Conservation (phyloP, 257 asterid species). For the Agastache rugosa region DNA sequence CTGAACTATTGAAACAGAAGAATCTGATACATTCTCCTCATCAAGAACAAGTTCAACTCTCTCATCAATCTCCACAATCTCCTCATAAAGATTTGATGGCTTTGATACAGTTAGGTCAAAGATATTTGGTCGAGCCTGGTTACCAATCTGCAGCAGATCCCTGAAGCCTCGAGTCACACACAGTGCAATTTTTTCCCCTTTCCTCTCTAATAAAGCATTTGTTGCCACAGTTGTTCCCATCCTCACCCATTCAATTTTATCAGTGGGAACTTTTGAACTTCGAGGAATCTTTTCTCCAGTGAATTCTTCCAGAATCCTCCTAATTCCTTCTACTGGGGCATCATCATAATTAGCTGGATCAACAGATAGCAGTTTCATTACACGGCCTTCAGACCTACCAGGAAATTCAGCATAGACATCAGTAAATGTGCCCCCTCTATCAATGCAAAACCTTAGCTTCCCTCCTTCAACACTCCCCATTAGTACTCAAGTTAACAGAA, state of each 20-base stretch:
- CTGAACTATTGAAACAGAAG: slow-evolving; percentile 54
- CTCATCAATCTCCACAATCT: slow-evolving; percentile 92
- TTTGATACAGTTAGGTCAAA: slow-evolving; percentile 92
- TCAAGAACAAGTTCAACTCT: slow-evolving; percentile 81
- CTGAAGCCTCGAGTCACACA: slow-evolving; percentile 83
- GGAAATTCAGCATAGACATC: slow-evolving; percentile 98
- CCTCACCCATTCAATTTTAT: slow-evolving; percentile 95
- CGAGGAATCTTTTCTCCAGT: slow-evolving; percentile 77
- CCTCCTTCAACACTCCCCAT: slow-evolving; percentile 72
- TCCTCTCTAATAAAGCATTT: slow-evolving; percentile 88
- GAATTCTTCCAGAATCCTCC: slow-evolving; percentile 89
- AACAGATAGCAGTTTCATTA: slow-evolving; percentile 90
- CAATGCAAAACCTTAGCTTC: slow-evolving; percentile 86
- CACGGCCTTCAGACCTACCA: slow-evolving; percentile 79
- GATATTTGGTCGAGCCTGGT: slow-evolving; percentile 58
- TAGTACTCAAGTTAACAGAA: slow-evolving; percentile 8
- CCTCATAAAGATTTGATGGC: slow-evolving; percentile 91
- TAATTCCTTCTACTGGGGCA: slow-evolving; percentile 97
- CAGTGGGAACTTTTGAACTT: slow-evolving; percentile 81
- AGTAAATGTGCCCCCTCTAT: slow-evolving; percentile 97
- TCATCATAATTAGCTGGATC: slow-evolving; percentile 97
- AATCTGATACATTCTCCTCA: slow-evolving; percentile 45
- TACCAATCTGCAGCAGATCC: slow-evolving; percentile 68
- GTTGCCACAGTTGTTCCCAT: slow-evolving; percentile 99
- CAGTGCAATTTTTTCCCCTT: slow-evolving; percentile 92